A percentile compares a stretch with the other conserved stretches of the same genome.
These are phyloP conservation scores for Fragaria ananassa DNA, from an alignment of 306 rosid species.

Conservation along the genomic window DNA sequence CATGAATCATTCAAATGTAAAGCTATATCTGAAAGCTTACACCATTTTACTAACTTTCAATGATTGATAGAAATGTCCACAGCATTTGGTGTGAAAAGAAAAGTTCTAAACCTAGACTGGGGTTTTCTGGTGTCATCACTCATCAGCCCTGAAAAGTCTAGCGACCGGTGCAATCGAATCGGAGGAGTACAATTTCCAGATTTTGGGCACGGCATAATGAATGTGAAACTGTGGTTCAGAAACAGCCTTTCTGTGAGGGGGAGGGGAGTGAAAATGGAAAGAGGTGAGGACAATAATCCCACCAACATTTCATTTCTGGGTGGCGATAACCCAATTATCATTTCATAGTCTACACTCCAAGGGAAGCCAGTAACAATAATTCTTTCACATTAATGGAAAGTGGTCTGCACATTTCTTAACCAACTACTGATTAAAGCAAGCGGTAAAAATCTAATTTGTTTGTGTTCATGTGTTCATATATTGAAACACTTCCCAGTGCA, in stretches of 20 bases:
- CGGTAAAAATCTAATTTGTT: neutral
- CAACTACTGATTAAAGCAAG: neutral
- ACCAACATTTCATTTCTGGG: slow-evolving; percentile 27
- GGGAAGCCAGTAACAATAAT: slow-evolving; percentile 23
- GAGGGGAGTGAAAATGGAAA: too few relatives aligned
- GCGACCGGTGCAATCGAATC: too few relatives aligned
- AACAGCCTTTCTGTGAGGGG: too few relatives aligned
- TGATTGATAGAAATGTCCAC: neutral
- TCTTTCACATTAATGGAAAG: slow-evolving; percentile 23
- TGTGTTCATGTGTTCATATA: too few relatives aligned
- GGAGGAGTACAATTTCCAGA: too few relatives aligned
- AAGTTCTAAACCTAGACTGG: too few relatives aligned
- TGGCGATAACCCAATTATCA: slow-evolving; percentile 41
- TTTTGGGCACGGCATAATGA: too few relatives aligned
- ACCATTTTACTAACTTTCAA: neutral
- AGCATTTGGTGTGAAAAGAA: neutral
- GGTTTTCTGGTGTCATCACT: too few relatives aligned
- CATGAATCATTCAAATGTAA: neutral
- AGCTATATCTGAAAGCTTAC: neutral
- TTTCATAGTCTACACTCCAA: slow-evolving; percentile 55
- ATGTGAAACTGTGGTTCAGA: too few relatives aligned
- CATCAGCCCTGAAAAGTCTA: too few relatives aligned
- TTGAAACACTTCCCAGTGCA: neutral
- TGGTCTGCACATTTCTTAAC: slow-evolving; percentile 6
- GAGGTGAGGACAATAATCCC: neutral